Evolutionary conservation across 345 rosid genomes (phyloP).

Genomic region (Bruguiera sexangula): DNA sequence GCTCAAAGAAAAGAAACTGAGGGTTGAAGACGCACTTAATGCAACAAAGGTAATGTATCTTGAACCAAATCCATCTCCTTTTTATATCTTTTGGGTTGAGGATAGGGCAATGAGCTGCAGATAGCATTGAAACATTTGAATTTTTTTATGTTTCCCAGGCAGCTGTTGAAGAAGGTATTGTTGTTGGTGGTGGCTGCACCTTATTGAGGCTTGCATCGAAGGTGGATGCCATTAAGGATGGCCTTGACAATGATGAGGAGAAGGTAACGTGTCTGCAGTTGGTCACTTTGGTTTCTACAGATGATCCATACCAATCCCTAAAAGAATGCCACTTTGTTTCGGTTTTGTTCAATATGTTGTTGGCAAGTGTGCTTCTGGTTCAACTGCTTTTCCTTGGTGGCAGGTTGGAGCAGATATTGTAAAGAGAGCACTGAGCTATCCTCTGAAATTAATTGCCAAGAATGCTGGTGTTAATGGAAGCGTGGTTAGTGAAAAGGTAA

Average conservation of each 20-base stretch:
- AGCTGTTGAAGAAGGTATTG: slow-evolving; percentile 62
- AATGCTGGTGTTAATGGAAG: slow-evolving; percentile 97
- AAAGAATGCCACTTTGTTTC: background rate
- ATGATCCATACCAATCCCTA: background rate
- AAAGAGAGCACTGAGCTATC: slow-evolving; percentile 86
- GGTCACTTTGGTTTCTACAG: background rate
- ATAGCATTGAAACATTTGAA: background rate
- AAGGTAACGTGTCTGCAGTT: slow-evolving; percentile 42
- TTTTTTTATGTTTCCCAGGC: slow-evolving; percentile 15
- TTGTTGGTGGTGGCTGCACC: slow-evolving; percentile 59
- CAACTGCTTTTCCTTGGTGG: background rate
- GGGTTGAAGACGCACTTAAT: slow-evolving; percentile 98
- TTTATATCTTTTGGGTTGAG: background rate
- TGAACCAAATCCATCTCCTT: background rate
- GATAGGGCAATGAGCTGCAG: background rate
- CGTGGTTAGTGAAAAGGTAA: slow-evolving; percentile 83
- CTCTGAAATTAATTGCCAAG: slow-evolving; percentile 86
- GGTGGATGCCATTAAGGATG: slow-evolving; percentile 48
- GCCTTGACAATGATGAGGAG: slow-evolving; percentile 80
- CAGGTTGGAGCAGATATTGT: slow-evolving; percentile 97
- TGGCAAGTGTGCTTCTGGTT: background rate
- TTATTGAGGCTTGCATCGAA: slow-evolving; percentile 26
- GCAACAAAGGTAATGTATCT: slow-evolving; percentile 74
- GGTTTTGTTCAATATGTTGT: background rate
- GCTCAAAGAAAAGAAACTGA: slow-evolving; percentile 90